Base-by-base conservation (phyloP, 306 rosid genomes). In the Castanea sativa region DNA sequence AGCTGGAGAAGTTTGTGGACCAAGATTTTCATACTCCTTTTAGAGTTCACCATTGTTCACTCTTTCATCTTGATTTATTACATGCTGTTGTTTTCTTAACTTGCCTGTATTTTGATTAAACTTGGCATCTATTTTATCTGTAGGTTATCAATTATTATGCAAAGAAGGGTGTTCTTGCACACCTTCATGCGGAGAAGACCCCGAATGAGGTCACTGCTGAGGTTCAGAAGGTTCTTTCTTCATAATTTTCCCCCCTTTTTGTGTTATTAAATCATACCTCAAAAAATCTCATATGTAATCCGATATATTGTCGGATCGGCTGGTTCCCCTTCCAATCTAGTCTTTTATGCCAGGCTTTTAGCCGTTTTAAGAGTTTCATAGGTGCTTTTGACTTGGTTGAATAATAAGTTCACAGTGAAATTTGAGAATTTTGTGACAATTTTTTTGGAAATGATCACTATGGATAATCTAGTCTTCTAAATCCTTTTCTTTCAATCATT, bases 101-200 rank as follows among this genome's bases (percentile, higher is more conserved):
- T 76, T 30, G 19, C 55, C 13, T 57, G 19, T 41, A 59, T 32
- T 78, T 69, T 59, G 60, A 63, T 58, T 23, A 19, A 35, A 12
- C 19, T 33, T 19, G 1, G 20, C 41, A 30, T 33, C 32, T 19
- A 20, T 68, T 68, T 33, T 33, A 18, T 18, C 72, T 82, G 80
- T 87, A 94, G 99, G 99, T 94, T 20, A 86, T 94, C 57, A 91
- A 88, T 81, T 91, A 94, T 82, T 94, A 91, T 73, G 49, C 92
- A 55, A 85, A 91, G 83, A 91, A 91, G 87, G 82, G 93, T 35
- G 18, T 87, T n/a, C 95, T 94, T 64, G 97, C 94, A 32, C 87
- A 85, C 76, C 97, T 94, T 73, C 91, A 76, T 67, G 99, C 99
- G 33, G 97, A 91, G 86, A 94, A 92, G 82, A 87, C 97, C 81